phyloP scores from a whole-genome alignment of 208 protist genomes.

The Phytomonas francai region DNA sequence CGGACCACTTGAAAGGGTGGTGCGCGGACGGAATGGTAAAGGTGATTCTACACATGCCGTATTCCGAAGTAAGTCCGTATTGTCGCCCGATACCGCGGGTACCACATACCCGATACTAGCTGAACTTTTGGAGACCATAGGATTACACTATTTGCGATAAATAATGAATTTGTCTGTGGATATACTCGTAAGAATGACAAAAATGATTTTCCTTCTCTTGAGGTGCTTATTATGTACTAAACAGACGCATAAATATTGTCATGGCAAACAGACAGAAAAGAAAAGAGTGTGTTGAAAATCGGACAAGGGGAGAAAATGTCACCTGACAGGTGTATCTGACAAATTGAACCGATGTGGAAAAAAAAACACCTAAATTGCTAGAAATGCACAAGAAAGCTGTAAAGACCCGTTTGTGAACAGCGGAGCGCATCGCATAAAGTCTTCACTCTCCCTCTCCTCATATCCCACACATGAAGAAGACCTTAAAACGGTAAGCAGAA shows the following conservation, averaged over 20 bases:
- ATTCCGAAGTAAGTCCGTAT: neutral
- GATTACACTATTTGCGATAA: slow-evolving; percentile 1
- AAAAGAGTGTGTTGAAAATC: slow-evolving; percentile 10
- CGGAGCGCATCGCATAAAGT: neutral
- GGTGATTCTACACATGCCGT: neutral
- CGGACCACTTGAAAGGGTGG: neutral
- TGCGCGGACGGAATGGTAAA: neutral
- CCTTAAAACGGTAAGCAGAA: neutral
- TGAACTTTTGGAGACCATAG: slow-evolving; percentile 3
- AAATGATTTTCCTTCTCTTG: neutral
- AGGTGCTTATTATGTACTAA: neutral
- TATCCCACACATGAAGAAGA: neutral
- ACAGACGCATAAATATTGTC: neutral
- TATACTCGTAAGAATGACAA: neutral
- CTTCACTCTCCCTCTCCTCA: neutral
- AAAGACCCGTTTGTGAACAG: neutral
- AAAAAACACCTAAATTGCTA: neutral
- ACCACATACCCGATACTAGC: neutral
- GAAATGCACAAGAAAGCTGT: neutral
- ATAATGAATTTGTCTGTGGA: neutral
- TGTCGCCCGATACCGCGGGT: neutral
- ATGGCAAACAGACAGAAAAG: slow-evolving; percentile 7
- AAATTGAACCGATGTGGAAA: neutral
- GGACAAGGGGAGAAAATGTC: neutral
- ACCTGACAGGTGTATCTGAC: neutral